Percentiles rank a stretch among this genome's conserved stretches.
Conservation (phyloP, 2,329 filamentous ascomycete species). For the Stagonosporopsis cucurbitacearum region DNA sequence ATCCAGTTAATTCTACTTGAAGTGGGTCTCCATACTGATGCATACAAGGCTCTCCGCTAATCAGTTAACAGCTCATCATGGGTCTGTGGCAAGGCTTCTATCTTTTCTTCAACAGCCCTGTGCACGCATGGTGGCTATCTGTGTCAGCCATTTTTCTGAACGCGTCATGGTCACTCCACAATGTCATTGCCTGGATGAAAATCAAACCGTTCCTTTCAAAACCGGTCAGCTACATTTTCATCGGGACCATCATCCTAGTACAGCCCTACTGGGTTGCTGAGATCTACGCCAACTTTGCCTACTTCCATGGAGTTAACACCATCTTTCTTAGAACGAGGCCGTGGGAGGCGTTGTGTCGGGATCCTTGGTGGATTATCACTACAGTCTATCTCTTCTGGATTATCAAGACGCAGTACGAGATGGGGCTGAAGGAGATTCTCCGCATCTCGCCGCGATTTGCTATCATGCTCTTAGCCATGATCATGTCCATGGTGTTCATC, state of each 20-base stretch:
- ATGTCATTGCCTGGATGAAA: constrained; percentile 72
- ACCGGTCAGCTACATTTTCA: constrained; percentile 61
- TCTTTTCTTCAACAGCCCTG: constrained; percentile 62
- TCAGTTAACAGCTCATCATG: constrained; percentile 56
- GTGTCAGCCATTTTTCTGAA: constrained; percentile 66
- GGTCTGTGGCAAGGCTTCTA: constrained; percentile 65
- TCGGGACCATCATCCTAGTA: constrained; percentile 63
- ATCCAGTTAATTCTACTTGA: constrained; percentile 56
- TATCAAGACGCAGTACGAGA: constrained; percentile 67
- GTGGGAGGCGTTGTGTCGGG: constrained; percentile 66
- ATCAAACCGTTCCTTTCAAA: constrained; percentile 65
- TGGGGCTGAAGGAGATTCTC: constrained; percentile 64
- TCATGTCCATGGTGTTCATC: constrained; percentile 66
- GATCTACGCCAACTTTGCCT: constrained; percentile 70
- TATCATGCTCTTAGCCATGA: constrained; percentile 67
- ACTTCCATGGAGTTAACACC: constrained; percentile 63
- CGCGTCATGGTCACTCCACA: constrained; percentile 69
- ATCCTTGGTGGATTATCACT: constrained; percentile 74
- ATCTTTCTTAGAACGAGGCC: constrained; percentile 64
- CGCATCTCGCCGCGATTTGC: constrained; percentile 69
- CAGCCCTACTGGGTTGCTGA: constrained; percentile 71
- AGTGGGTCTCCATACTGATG: constrained; percentile 35
- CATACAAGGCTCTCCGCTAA: constrained; percentile 16
- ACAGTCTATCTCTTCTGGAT: constrained; percentile 66
- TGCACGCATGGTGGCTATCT: constrained; percentile 70